Base-by-base conservation (phyloP, 108 stramenopile genomes). In the Stephanodiscus minutulus region DNA sequence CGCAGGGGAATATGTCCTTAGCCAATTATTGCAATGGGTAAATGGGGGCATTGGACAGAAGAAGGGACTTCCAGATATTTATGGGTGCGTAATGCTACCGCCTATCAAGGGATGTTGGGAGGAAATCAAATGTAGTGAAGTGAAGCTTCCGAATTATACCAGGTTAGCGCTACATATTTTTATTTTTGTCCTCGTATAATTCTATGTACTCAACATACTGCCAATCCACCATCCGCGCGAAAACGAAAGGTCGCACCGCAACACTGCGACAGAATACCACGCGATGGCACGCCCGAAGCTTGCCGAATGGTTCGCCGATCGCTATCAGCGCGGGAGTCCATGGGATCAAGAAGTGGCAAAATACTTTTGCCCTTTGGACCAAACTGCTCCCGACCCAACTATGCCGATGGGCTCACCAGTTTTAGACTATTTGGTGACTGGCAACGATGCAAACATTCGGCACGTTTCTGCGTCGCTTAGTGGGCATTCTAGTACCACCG, bases 1-100 rank as follows among this genome's bases (percentile, higher is more conserved):
- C 65, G 67, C 86, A 48, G 90, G 86, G 18, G 91, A 96, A 33
- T 96, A 96, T 66, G 90, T 96, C 28, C 53, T 91, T 1, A 90
- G 88, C 20, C 91, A 93, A 62, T 79, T 96, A 29, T 64, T 96
- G 39, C 90, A 90, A 64, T 96, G 95, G 95, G 86, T 86, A 61
- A 93, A 91, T 64, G 95, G 89, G n/a, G 95, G 95, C 0, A 87
- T 96, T 27, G 90, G 85, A 3, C 89, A 89, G 60, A 85, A 82
- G 55, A 79, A 76, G 5, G 93, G 93, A 5, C 74, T 91, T 29
- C 93, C 93, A 12, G 90, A 91, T 68, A 52, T 89, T 10, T 67
- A 80, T 39, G 93, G 93, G 15, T 91, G 90, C 50, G 70, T 83
- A 9, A 61, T 85, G 55, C 82, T 94, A 13, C 93, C 93, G 35